Percentiles rank a stretch among this genome's conserved stretches.
phyloP scores from a whole-genome alignment of 805 yeast genomes.

The Pichia sporocuriosa region DNA sequence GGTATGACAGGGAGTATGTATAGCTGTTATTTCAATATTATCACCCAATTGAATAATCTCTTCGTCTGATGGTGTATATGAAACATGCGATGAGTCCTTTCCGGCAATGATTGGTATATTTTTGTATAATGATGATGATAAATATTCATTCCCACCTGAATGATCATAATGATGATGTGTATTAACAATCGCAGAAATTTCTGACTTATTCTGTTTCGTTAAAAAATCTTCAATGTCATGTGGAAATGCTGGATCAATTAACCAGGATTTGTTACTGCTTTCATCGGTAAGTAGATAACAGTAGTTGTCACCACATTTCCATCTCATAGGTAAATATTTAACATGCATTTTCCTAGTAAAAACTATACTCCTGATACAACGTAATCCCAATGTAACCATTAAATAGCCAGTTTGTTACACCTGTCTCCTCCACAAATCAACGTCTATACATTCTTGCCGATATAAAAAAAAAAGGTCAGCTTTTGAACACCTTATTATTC shows the following conservation, averaged over 20 bases:
- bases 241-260: constrained; percentile 92
- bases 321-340: constrained; percentile 80
- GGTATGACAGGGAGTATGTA: constrained; percentile 97
- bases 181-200: constrained; percentile 74
- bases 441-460: no score
- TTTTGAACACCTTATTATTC: no score
- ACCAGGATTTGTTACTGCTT: constrained; percentile 59
- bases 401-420: no score
- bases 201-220: constrained; percentile 28
- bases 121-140: constrained; percentile 30
- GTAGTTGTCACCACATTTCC: constrained; percentile 92
- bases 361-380: background rate
- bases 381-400: no score
- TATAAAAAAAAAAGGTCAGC: no score
- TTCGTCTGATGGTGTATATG: constrained; percentile 60
- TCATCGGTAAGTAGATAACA: constrained; percentile 72
- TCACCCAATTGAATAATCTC: constrained; percentile 60
- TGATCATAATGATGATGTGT: constrained; percentile 98
- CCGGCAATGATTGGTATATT: constrained; percentile 76
- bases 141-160: constrained; percentile 69
- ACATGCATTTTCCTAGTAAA: constrained; percentile 64
- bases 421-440: no score
- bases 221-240: constrained; percentile 51
- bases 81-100: constrained; percentile 65
- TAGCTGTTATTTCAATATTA: constrained; percentile 59